Evolutionary conservation across 2,329 filamentous ascomycete species (phyloP), one percentile per base, ranked within the genome.

Genomic region (Ceratocystis harringtonii): DNA sequence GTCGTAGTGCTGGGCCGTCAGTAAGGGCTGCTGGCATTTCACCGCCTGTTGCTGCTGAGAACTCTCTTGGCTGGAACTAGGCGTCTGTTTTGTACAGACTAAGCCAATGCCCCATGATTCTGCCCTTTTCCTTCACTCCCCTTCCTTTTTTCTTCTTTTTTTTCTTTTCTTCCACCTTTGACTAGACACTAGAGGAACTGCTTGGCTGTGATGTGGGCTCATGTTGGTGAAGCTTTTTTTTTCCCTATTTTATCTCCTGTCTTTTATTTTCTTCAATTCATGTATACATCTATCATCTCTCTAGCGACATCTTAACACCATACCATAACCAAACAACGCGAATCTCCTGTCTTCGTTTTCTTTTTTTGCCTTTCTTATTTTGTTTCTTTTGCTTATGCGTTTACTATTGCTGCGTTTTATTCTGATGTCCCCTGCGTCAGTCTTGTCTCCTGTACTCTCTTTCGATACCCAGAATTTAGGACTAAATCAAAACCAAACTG

Each of bases 11-110:
- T 74, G 77, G 77, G 70, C 78, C 79, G 74, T 83, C 81, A 48
- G 80, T 75, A 25, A 79, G 82, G 61, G 83, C 81, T 2, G 80
- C 81, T 55, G 80, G 87, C 75, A 96, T 96, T 74, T 95, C 89
- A 68, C 89, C 90, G 43, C 92, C 92, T 2, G 88, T 96, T 69
- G 92, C 92, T 75, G 88, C 91, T 2, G 91, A 95, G 79, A 96
- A 96, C 81, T 95, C 90, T 63, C 83, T 96, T 70, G 92, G 92
- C 71, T 96, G 92, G 92, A 95, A 95, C 79, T 96, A 74, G 71
- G 69, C 48, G 64, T 67, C 25, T 62, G 57, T 17, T 30, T 28
- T 44, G 32, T 17, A 19, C 32, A 36, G 22, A 28, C 3, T 8
- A 17, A 44, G 41, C 22, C 19, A 52, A 12, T 15, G 36, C 3